Base-by-base conservation (phyloP, 148 eudicot genomes). In the Rhododendron ferrugineum region DNA sequence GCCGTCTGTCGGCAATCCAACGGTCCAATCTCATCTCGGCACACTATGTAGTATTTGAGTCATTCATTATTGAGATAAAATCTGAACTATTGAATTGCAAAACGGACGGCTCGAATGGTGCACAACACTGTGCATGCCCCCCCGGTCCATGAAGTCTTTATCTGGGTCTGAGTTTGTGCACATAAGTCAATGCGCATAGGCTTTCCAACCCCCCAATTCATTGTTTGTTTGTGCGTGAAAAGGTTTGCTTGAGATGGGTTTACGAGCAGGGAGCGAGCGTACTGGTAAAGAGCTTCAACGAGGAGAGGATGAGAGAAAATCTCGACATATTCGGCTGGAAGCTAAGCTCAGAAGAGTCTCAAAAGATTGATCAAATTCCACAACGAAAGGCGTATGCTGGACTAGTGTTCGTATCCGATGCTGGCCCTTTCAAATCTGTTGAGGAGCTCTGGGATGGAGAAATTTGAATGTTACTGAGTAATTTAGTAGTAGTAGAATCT, bases 211-310 rank as follows among this genome's bases (percentile, higher is more conserved):
- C 36, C 36, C 36, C 36, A 34, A 34, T 34, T 34, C 36, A 34
- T 34, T 34, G 36, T 34, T 34, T 34, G 15, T 84, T 68, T 11
- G 13, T 30, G 36, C 3, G 1, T 84, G 32, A 9, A 64, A 75
- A 84, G 86, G 83, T 85, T 44, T 85, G 85, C 30, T 47, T 86
- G 20, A 86, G 85, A 82, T 86, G 88, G 85, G 84, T 76, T 40
- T 82, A 86, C 32, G 88, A 86, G 62, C 82, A 86, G 34, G 85
- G 88, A 46, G 85, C 34, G 23, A 86, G 46, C 23, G 30, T 82
- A 8, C 30, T 86, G 11, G 87, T 86, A 16, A 86, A 86, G 85
- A 86, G 88, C 85, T 86, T 86, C 20, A 82, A 74, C 11, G n/a
- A 82, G 74, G 60, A 58, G 74, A 73, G 87, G 32, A 46, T 81